Conservation (phyloP, 345 rosid genomes). For the Rhodamnia rubescens region DNA sequence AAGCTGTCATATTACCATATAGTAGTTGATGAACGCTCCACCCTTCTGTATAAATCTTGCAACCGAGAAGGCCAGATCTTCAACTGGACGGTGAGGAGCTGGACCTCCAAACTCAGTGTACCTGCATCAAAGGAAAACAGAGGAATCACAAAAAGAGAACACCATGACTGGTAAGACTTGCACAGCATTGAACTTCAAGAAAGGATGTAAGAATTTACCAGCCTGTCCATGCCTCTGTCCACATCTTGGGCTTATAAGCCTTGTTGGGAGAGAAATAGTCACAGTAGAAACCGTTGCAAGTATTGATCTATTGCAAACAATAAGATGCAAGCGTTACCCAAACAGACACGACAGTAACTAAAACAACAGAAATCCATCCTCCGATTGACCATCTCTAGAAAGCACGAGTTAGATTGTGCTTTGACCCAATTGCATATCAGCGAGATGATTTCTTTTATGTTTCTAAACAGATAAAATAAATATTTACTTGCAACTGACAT, state of each 20-base stretch:
- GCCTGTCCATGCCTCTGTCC: slow-evolving; percentile 99
- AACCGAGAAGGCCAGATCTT: slow-evolving; percentile 94
- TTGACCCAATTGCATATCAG: background rate
- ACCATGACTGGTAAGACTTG: background rate
- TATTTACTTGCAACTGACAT: background rate
- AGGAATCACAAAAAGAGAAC: background rate
- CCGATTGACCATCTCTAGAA: background rate
- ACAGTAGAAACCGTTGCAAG: slow-evolving; percentile 98
- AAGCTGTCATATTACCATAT: slow-evolving; percentile 51
- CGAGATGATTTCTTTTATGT: background rate
- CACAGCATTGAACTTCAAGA: background rate
- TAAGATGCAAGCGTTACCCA: background rate
- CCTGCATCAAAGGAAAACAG: slow-evolving; percentile 27
- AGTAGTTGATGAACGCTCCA: slow-evolving; percentile 86
- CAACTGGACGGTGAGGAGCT: slow-evolving; percentile 84
- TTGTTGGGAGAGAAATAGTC: slow-evolving; percentile 96
- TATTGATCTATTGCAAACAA: slow-evolving; percentile 51
- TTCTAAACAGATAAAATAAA: background rate
- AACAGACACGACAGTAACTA: background rate
- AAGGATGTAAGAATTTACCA: slow-evolving; percentile 42
- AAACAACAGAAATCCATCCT: background rate
- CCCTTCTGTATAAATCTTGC: slow-evolving; percentile 96
- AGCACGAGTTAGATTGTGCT: background rate
- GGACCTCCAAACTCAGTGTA: slow-evolving; percentile 96
- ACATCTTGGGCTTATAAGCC: slow-evolving; percentile 91